phyloP scores from a whole-genome alignment of 139 green algal genomes.

The Micractinium sp. region DNA sequence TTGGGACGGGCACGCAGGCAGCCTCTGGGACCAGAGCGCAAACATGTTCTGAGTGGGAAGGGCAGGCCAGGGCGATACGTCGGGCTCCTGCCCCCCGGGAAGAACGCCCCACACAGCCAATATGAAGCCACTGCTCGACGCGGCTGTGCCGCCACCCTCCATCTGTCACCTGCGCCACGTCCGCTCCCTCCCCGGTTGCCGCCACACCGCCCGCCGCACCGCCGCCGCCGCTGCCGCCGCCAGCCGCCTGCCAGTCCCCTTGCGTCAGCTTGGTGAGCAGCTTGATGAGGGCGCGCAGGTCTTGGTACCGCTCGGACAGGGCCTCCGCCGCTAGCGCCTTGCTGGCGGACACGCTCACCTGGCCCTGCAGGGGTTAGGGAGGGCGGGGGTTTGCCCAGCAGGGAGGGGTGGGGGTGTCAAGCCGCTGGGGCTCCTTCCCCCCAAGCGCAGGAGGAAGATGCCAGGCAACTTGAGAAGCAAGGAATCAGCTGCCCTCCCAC shows the following conservation, averaged over 20 bases:
- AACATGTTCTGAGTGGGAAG: no score
- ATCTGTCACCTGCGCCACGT: neutral
- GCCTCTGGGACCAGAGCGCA: neutral
- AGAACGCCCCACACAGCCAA: neutral
- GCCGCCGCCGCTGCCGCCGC: neutral
- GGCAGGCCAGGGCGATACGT: no score
- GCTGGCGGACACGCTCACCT: conserved; percentile 37
- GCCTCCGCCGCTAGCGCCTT: conserved; percentile 43
- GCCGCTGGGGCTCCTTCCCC: no score
- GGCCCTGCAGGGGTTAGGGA: conserved; percentile 27
- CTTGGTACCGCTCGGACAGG: conserved; percentile 62
- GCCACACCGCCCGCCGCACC: neutral
- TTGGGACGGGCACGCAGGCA: no score
- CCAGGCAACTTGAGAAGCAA: no score
- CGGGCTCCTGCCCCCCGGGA: neutral
- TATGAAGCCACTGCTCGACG: neutral
- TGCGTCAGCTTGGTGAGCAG: conserved; percentile 84
- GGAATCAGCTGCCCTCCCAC: no score
- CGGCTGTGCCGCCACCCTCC: neutral
- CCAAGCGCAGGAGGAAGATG: no score
- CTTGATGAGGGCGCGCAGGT: conserved; percentile 82
- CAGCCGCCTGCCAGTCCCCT: conserved; percentile 40
- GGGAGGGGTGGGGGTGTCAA: no score
- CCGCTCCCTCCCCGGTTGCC: neutral
- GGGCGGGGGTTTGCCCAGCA: no score